Conservation (phyloP, 768 basidiomycete genomes). For the Lactifluus rugatus region DNA sequence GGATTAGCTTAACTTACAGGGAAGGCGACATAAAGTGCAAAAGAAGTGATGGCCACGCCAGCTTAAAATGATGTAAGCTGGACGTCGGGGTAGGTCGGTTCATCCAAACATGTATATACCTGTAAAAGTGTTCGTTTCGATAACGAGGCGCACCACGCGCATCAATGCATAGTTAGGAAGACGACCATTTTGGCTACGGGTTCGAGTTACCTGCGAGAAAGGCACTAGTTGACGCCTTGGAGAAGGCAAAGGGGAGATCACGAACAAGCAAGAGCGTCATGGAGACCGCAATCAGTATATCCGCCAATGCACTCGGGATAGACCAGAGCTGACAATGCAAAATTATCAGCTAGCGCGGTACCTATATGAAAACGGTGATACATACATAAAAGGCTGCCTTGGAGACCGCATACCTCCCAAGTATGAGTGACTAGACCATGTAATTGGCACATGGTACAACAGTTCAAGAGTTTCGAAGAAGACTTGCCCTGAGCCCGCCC, state of each 20-base stretch:
- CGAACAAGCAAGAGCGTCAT: background rate
- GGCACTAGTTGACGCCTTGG: too few relatives aligned
- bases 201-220: too few relatives aligned
- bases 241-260: background rate
- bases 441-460: too few relatives aligned
- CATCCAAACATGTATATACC: background rate
- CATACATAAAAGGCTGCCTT: conserved; percentile 3
- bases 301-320: background rate
- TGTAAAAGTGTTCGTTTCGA: too few relatives aligned
- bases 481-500: conserved; percentile 1
- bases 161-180: conserved; percentile 7
- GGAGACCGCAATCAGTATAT: conserved; percentile 6
- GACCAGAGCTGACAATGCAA: conserved; percentile 2
- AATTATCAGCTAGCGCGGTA: background rate
- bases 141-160: background rate
- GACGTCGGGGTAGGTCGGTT: background rate
- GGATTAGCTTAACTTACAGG: background rate
- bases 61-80: background rate
- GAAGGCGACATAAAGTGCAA: conserved; percentile 5
- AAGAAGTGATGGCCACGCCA: background rate
- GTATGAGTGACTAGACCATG: background rate
- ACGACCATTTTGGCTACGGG: too few relatives aligned
- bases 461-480: background rate
- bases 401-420: background rate
- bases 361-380: background rate